Base-by-base conservation (phyloP, 2,329 filamentous ascomycete genomes). In the Akanthomyces uredinophilus region DNA sequence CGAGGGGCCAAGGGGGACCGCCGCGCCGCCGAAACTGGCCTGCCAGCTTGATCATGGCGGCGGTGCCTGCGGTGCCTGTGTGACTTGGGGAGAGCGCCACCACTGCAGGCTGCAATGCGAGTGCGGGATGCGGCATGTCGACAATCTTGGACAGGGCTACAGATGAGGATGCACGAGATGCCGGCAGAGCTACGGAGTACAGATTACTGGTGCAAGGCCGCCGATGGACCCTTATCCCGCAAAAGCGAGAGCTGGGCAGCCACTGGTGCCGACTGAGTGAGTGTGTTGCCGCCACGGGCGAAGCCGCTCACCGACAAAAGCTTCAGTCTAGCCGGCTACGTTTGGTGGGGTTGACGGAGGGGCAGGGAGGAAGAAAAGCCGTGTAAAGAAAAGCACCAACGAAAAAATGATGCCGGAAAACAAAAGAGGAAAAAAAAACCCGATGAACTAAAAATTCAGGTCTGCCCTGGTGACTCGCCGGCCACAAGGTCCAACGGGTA, bases 141-240 rank as follows among this genome's bases (percentile, higher is more conserved):
- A 58, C 55, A 24, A 41, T 27, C 49, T 32, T 20, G 29, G 55
- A 50, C 55, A 58, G 35, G 55, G 55, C 55, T 50, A 49, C 55
- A 58, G 32, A 41, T 58, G 55, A 27, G 35, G 44, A 50, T 58
- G 55, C 46, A 58, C 55, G 35, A 58, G 44, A 58, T 39, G 54
- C 43, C 24, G n/a, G 43, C 43, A 18, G 18, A 52, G 3, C 13
- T 22, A 52, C 39, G n/a, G 14, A 16, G 14, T 32, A 37, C 39
- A 41, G 14, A 16, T 14, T 32, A 37, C n/a, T n/a, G n/a, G n/a
- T n/a, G n/a, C 51, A 54, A 27, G 37, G 14, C 22, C 44, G 20
- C 32, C n/a, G 11, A 39, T 8, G 46, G 44, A 46, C 44, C 44
- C 49, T 29, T 32, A 51, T 51, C 49, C 27, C 49, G 49, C 20